These are phyloP conservation scores for Colletotrichum melonis DNA, from an alignment of 2,329 filamentous ascomycete genomes.

Conservation along the genomic window DNA sequence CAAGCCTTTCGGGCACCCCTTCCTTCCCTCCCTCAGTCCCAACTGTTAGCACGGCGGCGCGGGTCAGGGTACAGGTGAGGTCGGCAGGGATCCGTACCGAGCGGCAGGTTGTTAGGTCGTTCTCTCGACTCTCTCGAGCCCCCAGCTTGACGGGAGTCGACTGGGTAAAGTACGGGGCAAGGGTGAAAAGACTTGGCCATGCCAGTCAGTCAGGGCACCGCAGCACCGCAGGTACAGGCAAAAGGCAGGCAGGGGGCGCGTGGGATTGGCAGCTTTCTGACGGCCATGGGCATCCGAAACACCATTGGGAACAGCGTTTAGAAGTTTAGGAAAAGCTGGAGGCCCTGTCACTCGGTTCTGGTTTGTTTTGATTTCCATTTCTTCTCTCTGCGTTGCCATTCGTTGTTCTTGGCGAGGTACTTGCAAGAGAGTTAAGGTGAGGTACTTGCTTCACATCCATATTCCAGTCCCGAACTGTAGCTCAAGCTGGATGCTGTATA, in stretches of 20 bases:
- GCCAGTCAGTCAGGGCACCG: neutral
- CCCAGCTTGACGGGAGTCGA: neutral
- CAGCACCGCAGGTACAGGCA: neutral
- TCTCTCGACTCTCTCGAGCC: neutral
- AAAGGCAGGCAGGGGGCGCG: neutral
- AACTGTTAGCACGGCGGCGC: constrained; percentile 4
- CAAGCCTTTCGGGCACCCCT: neutral
- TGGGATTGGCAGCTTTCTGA: constrained; percentile 9
- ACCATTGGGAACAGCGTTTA: constrained; percentile 23
- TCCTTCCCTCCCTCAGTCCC: neutral
- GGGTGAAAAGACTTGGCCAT: neutral
- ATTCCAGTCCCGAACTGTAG: neutral
- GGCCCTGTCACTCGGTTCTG: constrained; percentile 2
- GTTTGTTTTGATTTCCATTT: neutral
- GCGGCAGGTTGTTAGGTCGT: neutral
- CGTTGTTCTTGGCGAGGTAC: neutral
- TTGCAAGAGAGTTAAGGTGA: constrained; percentile 3
- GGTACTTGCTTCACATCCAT: constrained; percentile 16
- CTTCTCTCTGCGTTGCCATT: neutral
- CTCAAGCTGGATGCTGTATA: neutral
- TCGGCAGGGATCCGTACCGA: constrained; percentile 4
- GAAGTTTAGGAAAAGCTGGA: neutral
- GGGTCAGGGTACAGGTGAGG: constrained; percentile 10
- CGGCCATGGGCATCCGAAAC: constrained; percentile 29
- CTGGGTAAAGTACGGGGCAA: neutral